Conservation (phyloP, 2,329 filamentous ascomycete genomes). For the Ilyonectria robusta region DNA sequence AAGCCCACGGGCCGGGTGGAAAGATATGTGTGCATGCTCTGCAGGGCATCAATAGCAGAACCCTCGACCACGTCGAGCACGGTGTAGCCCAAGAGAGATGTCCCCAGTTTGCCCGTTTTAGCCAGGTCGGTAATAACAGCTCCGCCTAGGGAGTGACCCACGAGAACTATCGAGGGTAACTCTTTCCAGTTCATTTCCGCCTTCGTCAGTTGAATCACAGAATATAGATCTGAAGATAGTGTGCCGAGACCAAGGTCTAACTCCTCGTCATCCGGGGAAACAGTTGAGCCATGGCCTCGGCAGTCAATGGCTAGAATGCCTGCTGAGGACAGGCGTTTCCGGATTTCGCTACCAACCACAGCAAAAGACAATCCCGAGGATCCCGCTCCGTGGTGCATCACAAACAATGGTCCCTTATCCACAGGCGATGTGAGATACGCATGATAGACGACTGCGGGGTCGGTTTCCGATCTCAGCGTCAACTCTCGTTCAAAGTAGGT, state of each 20-base stretch:
- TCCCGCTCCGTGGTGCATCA: slow-evolving; percentile 95
- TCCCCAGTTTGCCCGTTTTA: slow-evolving; percentile 74
- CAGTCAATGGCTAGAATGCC: slow-evolving; percentile 91
- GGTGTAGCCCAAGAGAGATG: slow-evolving; percentile 83
- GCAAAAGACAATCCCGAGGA: slow-evolving; percentile 95
- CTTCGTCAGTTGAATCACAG: slow-evolving; percentile 78
- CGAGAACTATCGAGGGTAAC: slow-evolving; percentile 82
- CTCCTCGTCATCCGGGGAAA: slow-evolving; percentile 56
- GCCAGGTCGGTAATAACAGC: slow-evolving; percentile 91
- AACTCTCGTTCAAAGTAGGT: slow-evolving; percentile 93
- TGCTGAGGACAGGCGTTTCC: slow-evolving; percentile 81
- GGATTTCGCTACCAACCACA: slow-evolving; percentile 81
- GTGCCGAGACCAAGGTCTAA: slow-evolving; percentile 81
- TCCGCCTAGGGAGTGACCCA: slow-evolving; percentile 94
- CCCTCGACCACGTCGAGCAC: slow-evolving; percentile 97
- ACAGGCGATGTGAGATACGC: slow-evolving; percentile 89
- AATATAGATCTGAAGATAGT: slow-evolving; percentile 79
- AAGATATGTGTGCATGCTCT: slow-evolving; percentile 94
- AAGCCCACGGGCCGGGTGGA: slow-evolving; percentile 86
- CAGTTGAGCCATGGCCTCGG: slow-evolving; percentile 85
- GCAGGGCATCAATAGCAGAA: slow-evolving; percentile 92
- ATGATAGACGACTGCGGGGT: slow-evolving; percentile 76
- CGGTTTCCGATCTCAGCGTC: slow-evolving; percentile 70
- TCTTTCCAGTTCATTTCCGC: slow-evolving; percentile 78
- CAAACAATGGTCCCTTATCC: slow-evolving; percentile 83